Percentiles rank a stretch among this genome's conserved stretches.
Evolutionary conservation across 1,284 basidiomycete species (phyloP).

Genomic region (Erythrobasidium hasegawianum): DNA sequence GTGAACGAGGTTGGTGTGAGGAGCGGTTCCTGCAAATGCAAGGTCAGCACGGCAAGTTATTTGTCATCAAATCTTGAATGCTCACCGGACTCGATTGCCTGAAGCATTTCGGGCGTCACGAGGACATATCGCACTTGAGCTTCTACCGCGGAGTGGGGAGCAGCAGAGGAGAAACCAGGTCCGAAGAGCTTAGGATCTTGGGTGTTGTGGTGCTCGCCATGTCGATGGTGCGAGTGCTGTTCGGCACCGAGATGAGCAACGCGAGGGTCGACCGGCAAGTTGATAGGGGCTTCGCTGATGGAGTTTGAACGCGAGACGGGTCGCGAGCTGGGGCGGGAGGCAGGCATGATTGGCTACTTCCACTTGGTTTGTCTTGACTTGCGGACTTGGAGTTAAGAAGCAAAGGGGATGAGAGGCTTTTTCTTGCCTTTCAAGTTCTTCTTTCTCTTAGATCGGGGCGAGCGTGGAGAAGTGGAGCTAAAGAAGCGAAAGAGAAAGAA

Average conservation of each 20-base stretch:
- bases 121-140: constrained; percentile 31
- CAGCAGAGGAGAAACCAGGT: constrained; percentile 31
- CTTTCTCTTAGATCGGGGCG: too few relatives aligned
- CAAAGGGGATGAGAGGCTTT: too few relatives aligned
- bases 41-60: too few relatives aligned
- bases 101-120: constrained; percentile 34
- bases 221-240: constrained; percentile 1
- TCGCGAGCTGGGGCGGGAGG: constrained; percentile 20
- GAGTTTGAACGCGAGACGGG: constrained; percentile 30
- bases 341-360: constrained; percentile 15
- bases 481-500: too few relatives aligned
- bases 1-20: constrained; percentile 25
- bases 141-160: constrained; percentile 16
- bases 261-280: constrained; percentile 22
- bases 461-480: too few relatives aligned
- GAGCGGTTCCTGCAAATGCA: constrained; percentile 21
- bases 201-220: constrained; percentile 15
- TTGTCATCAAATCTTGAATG: too few relatives aligned
- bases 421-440: too few relatives aligned
- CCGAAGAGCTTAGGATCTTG: constrained; percentile 32
- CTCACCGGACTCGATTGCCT: constrained; percentile 29
- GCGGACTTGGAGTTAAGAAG: too few relatives aligned
- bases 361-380: too few relatives aligned
- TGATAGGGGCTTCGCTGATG: constrained; percentile 32
- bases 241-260: constrained; percentile 7